phyloP scores from a whole-genome alignment of 2,329 filamentous ascomycete species.

The Hypocreales sp. region DNA sequence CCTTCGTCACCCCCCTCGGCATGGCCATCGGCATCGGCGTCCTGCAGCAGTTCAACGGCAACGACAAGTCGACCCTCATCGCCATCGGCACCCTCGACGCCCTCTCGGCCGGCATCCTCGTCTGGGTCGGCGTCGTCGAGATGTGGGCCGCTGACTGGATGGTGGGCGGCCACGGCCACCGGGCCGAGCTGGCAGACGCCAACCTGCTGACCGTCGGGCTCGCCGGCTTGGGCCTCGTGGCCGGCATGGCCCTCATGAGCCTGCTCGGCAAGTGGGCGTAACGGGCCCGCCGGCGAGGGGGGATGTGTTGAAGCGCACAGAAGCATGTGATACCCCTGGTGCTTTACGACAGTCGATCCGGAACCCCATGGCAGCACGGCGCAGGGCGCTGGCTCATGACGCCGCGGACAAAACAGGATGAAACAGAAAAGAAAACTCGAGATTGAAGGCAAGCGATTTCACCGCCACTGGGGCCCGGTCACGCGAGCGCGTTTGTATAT shows the following conservation, averaged over 20 bases:
- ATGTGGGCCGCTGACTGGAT: conserved; percentile 70
- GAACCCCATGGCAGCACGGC: too few species aligned
- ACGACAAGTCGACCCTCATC: conserved; percentile 50
- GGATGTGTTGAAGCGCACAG: too few species aligned
- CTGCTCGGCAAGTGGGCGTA: conserved; percentile 62
- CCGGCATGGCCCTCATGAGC: conserved; percentile 54
- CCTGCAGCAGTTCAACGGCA: conserved; percentile 56
- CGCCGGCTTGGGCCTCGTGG: conserved; percentile 37
- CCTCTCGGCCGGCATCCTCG: conserved; percentile 56
- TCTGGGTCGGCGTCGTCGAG: conserved; percentile 70
- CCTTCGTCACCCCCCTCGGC: conserved; percentile 58
- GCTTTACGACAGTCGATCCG: too few species aligned
- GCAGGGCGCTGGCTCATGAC: too few species aligned
- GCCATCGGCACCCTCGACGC: conserved; percentile 62
- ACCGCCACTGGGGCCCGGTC: too few species aligned
- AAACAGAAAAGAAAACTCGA: too few species aligned
- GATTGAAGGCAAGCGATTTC: too few species aligned
- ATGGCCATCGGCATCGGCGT: conserved; percentile 72
- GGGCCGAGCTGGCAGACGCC: conserved; percentile 36
- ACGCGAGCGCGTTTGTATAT: too few species aligned
- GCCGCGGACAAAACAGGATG: too few species aligned
- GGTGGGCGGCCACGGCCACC: conserved; percentile 23
- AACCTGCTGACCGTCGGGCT: conserved; percentile 28
- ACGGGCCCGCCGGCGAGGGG: too few species aligned
- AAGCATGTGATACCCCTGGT: too few species aligned